These are phyloP conservation scores for Yamadazyma dushanensis DNA, from an alignment of 1,139 yeast genomes.

Conservation along the genomic window DNA sequence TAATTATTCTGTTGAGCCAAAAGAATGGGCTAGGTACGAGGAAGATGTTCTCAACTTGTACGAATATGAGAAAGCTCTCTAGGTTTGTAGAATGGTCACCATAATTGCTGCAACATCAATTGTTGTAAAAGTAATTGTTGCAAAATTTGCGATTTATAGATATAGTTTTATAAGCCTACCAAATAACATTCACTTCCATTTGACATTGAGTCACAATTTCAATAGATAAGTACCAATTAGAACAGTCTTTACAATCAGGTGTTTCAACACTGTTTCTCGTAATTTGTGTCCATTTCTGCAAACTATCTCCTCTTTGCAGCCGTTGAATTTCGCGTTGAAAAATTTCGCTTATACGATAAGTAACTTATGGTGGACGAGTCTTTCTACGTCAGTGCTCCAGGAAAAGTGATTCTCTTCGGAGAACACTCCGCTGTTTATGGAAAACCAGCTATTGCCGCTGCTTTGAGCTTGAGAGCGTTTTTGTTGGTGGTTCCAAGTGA, in stretches of 20 bases:
- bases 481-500: constrained; percentile 54
- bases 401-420: constrained; percentile 93
- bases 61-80: constrained; percentile 11
- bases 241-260: no score
- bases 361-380: constrained; percentile 26
- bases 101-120: no score
- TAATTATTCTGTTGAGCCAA: constrained; percentile 11
- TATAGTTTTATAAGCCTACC: no score
- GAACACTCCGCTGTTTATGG: constrained; percentile 96
- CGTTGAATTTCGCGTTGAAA: no score
- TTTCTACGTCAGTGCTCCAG: constrained; percentile 90
- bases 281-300: no score
- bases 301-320: no score
- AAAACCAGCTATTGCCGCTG: constrained; percentile 91
- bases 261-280: no score
- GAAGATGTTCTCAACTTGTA: constrained; percentile 13
- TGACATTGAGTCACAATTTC: no score
- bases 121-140: background rate
- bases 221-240: no score
- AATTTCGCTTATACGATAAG: no score
- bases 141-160: no score
- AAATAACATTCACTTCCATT: no score
- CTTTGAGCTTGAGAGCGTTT: constrained; percentile 79
- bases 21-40: constrained; percentile 15
- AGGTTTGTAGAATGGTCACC: background rate